Evolutionary conservation across 2,329 filamentous ascomycete genomes (phyloP), one percentile per base, ranked within the genome.

Genomic region (Rhynchosporium agropyri): DNA sequence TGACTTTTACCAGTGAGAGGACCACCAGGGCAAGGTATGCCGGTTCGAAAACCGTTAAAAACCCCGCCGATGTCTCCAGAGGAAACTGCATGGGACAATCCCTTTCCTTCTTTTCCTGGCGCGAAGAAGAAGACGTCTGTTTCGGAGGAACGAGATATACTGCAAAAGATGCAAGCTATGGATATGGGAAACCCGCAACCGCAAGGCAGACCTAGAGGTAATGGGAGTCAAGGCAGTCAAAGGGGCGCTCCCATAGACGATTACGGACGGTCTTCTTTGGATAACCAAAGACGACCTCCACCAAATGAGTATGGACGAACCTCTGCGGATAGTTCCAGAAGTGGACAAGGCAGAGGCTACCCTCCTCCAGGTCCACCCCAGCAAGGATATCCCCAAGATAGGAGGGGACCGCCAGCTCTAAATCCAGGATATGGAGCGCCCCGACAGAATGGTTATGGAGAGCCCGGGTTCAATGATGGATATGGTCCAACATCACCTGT

Each of bases 71-170:
- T 74, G 54, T 79, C 76, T 40, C 75, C 78, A 50, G 74, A 76
- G 48, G 71, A 69, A 31, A 60, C 74, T 45, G 65, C 75, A 33
- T 82, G 77, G 73, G 81, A 84, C 62, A 80, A 78, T 66, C 81
- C 81, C 3, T 83, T 83, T 61, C 80, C 81, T 31, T 71, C 76
- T 4, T 81, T 77, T 56, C 74, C 74, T 73, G 65, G 76, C 69
- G 67, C 72, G 66, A 65, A 75, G 71, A 72, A 77, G 73, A 81
- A 70, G 73, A 75, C 64, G 68, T 73, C 61, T 74, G 77, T 76
- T 72, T 75, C 40, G 71, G 75, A 67, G 72, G 79, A 77, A 63
- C 67, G 69, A 49, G 66, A 72, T n/a, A 73, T 75, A 33, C 57
- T 70, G 33, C 53, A 73, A 28, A 69, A 70, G 49, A 75, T 75